Evolutionary conservation across 768 basidiomycete species (phyloP).

Genomic region (Phanerochaete carnosa): DNA sequence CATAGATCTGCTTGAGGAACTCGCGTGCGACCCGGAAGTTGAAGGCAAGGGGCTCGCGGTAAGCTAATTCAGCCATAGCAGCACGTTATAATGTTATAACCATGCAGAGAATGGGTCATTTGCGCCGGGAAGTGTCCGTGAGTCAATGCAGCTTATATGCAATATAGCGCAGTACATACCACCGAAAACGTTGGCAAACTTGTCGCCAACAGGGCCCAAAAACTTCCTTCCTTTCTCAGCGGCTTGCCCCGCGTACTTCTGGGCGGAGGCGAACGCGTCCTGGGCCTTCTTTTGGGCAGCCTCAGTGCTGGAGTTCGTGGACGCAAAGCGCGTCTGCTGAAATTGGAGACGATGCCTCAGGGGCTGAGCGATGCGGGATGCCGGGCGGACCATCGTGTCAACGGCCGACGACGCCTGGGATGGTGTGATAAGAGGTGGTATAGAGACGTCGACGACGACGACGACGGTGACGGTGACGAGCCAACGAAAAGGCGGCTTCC

Average conservation of each 20-base stretch:
- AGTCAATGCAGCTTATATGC: not conserved
- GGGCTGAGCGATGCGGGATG: constrained; percentile 22
- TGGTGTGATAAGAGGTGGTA: constrained; percentile 8
- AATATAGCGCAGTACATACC: constrained; percentile 31
- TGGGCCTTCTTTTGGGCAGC: constrained; percentile 68
- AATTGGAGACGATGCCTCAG: constrained; percentile 19
- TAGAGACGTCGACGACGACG: constrained; percentile 1
- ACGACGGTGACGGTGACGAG: constrained; percentile 21
- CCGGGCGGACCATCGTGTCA: constrained; percentile 22
- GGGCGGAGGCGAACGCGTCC: constrained; percentile 56
- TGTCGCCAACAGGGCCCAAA: constrained; percentile 49
- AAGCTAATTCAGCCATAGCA: constrained; percentile 42
- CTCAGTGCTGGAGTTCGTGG: constrained; percentile 32
- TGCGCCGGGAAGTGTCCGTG: not conserved
- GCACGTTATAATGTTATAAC: not conserved
- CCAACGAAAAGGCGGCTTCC: constrained; percentile 10
- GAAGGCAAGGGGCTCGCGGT: constrained; percentile 75
- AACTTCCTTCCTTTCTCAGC: constrained; percentile 48
- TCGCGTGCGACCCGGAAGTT: constrained; percentile 77
- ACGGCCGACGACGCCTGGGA: constrained; percentile 12
- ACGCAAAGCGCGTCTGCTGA: constrained; percentile 24
- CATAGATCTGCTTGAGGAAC: constrained; percentile 54
- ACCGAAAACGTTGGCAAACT: constrained; percentile 54
- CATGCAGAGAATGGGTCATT: not conserved
- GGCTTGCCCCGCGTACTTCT: constrained; percentile 52